Conservation (phyloP, 1,139 yeast genomes). For the Maudiozyma humilis region DNA sequence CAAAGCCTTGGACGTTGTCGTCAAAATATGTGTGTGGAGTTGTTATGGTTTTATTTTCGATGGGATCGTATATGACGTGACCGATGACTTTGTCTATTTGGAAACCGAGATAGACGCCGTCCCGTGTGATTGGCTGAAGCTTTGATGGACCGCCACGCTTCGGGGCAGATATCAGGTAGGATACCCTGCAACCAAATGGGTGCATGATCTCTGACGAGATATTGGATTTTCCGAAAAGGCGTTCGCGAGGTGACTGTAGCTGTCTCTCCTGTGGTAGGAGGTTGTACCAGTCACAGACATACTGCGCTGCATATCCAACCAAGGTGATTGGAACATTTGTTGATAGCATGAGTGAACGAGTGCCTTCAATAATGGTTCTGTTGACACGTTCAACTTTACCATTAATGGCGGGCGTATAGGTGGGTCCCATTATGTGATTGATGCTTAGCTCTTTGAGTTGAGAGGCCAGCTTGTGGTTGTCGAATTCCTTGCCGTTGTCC, state of each 20-base stretch:
- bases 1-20: neutral
- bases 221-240: neutral
- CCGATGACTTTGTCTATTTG: neutral
- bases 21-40: neutral
- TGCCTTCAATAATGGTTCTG: neutral
- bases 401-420: neutral
- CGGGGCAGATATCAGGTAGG: constrained; percentile 44
- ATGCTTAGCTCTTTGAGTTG: neutral
- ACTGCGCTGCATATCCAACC: neutral
- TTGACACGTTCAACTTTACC: neutral
- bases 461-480: no score
- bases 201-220: neutral
- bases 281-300: neutral
- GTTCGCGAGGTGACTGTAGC: neutral
- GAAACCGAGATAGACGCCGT: neutral
- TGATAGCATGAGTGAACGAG: neutral
- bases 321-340: neutral
- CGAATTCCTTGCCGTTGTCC: no score
- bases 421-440: no score
- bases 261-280: neutral
- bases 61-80: neutral
- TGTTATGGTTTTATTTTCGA: neutral
- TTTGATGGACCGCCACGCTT: constrained; percentile 41
- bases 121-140: neutral
- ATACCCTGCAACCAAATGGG: constrained; percentile 52